Conservation (phyloP, 1,139 yeast species). For the Groenewaldozyma auringiensis region DNA sequence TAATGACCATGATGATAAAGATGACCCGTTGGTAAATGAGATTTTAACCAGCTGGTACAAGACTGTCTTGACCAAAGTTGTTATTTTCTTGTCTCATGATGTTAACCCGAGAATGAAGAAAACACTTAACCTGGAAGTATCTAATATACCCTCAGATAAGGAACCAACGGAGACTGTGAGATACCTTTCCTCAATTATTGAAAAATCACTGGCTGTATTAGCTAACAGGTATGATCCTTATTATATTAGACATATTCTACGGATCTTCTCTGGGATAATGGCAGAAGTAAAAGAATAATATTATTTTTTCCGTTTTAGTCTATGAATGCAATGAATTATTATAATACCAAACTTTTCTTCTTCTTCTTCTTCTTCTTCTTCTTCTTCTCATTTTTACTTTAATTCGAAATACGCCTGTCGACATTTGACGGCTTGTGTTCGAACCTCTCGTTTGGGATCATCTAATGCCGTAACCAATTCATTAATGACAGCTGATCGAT, state of each 20-base stretch:
- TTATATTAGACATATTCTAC: background rate
- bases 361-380: too few relatives aligned
- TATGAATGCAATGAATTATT: background rate
- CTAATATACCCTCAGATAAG: background rate
- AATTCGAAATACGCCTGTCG: conserved; percentile 67
- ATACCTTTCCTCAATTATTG: background rate
- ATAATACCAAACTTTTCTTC: too few relatives aligned
- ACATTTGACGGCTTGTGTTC: conserved; percentile 69
- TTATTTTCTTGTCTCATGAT: background rate
- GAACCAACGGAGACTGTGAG: background rate
- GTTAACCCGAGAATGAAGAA: background rate
- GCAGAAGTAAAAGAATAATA: background rate
- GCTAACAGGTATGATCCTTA: background rate
- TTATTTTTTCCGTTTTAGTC: too few relatives aligned
- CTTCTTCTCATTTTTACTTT: too few relatives aligned
- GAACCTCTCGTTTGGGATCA: conserved; percentile 64
- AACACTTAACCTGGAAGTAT: background rate
- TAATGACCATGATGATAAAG: background rate
- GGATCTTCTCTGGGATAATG: background rate
- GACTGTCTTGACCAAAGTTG: background rate
- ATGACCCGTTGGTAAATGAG: background rate
- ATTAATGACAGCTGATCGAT: conserved; percentile 43
- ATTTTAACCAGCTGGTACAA: background rate
- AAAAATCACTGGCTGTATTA: background rate
- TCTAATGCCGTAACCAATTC: conserved; percentile 52